Evolutionary conservation across 164 flowering plant genomes (phyloP).

Genomic region (Aristolochia fimbriata): DNA sequence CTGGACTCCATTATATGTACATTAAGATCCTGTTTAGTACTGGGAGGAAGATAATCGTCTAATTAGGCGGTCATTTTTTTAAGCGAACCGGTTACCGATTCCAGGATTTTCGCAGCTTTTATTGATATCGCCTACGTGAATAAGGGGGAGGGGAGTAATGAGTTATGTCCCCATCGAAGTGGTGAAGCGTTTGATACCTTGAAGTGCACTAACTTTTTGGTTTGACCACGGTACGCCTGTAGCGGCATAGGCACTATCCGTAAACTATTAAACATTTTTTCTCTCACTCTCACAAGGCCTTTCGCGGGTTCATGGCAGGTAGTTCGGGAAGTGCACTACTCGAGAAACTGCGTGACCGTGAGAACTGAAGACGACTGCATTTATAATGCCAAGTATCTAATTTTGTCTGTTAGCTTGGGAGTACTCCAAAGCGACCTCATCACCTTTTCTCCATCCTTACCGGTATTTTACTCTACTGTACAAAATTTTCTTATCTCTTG

Average conservation of each 20-base stretch:
- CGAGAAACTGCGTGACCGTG: conserved; percentile 66
- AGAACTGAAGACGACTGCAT: conserved; percentile 72
- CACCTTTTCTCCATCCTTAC: conserved; percentile 65
- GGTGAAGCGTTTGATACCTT: neutral
- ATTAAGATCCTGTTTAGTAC: no score
- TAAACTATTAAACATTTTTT: no score
- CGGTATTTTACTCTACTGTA: conserved; percentile 29
- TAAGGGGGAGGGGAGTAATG: conserved; percentile 1
- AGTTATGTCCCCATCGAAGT: neutral
- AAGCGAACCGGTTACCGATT: no score
- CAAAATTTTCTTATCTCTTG: neutral
- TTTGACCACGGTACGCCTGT: conserved; percentile 15
- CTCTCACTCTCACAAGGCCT: neutral
- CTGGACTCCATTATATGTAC: no score
- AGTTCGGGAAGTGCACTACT: conserved; percentile 73
- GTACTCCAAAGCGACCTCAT: conserved; percentile 88
- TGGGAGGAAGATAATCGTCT: no score
- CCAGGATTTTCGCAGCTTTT: neutral
- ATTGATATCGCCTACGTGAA: neutral
- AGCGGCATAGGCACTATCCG: no score
- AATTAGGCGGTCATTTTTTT: no score
- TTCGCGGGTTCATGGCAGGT: conserved; percentile 41
- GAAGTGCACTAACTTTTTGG: conserved; percentile 18
- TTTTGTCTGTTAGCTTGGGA: conserved; percentile 84
- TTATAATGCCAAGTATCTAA: conserved; percentile 65